phyloP scores from a whole-genome alignment of 768 basidiomycete genomes.

The Podaxis mareebaensis region DNA sequence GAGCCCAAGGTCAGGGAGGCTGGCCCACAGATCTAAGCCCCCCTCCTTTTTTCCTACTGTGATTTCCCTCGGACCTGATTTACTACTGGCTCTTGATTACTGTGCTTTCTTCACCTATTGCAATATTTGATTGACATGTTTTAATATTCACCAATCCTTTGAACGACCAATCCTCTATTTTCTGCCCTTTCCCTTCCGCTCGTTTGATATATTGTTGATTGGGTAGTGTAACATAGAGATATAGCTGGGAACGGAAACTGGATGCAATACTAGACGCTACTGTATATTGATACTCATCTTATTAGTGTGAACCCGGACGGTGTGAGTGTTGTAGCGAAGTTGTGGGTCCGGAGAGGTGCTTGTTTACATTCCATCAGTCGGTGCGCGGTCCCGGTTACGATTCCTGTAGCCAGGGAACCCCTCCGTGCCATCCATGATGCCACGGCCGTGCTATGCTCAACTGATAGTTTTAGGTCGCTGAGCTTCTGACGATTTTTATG shows the following conservation, averaged over 20 bases:
- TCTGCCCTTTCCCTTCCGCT: background rate
- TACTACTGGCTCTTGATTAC: background rate
- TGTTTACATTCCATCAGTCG: no score
- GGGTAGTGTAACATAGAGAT: background rate
- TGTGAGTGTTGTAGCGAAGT: no score
- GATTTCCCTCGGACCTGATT: background rate
- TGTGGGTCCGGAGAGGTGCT: no score
- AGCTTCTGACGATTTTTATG: no score
- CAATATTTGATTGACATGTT: background rate
- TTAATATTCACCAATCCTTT: background rate
- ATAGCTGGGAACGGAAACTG: background rate
- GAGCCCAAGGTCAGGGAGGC: conserved; percentile 77
- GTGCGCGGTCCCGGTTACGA: no score
- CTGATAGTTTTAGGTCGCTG: no score
- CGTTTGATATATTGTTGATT: background rate
- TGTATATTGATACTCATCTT: background rate
- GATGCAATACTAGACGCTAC: background rate
- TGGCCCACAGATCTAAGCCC: conserved; percentile 58
- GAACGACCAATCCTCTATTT: background rate
- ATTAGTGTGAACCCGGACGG: no score
- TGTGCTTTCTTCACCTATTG: background rate
- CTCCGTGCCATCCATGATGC: no score
- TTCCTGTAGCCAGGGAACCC: no score
- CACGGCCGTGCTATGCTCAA: no score
- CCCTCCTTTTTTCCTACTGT: background rate